Evolutionary conservation across 1,284 basidiomycete species (phyloP).

Genomic region (Coniophora puteana): DNA sequence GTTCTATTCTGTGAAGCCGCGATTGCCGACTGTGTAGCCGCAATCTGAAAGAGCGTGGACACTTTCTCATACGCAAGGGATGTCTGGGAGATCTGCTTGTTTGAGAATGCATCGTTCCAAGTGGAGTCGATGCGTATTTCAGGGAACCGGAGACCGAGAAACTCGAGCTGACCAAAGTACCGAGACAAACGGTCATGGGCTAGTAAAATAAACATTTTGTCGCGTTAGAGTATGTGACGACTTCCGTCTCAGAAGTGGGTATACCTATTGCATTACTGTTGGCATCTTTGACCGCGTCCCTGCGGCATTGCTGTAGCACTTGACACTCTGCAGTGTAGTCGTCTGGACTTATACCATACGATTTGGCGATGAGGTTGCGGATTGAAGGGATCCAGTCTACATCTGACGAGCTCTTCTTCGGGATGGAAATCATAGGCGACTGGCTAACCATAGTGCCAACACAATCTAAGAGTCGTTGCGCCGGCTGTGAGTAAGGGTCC

Average conservation of each 20-base stretch:
- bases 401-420: constrained; percentile 76
- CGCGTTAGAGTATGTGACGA: not conserved
- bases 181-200: constrained; percentile 96
- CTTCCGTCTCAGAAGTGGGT: constrained; percentile 18
- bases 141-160: constrained; percentile 94
- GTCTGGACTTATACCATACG: constrained; percentile 92
- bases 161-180: constrained; percentile 98
- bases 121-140: constrained; percentile 95
- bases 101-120: constrained; percentile 96
- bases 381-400: constrained; percentile 94
- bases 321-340: constrained; percentile 83
- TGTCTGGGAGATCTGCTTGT: constrained; percentile 90
- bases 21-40: constrained; percentile 88
- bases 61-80: constrained; percentile 99
- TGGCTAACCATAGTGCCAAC: constrained; percentile 55
- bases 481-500: no score
- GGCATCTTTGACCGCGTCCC: constrained; percentile 93
- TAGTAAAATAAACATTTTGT: constrained; percentile 22
- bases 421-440: constrained; percentile 80
- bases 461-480: no score
- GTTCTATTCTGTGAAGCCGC: constrained; percentile 80
- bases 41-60: constrained; percentile 96
- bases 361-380: constrained; percentile 81
- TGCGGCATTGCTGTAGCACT: constrained; percentile 83
- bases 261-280: constrained; percentile 89